Conservation (phyloP, 1,139 yeast genomes). For the Blastobotrys proliferans region DNA sequence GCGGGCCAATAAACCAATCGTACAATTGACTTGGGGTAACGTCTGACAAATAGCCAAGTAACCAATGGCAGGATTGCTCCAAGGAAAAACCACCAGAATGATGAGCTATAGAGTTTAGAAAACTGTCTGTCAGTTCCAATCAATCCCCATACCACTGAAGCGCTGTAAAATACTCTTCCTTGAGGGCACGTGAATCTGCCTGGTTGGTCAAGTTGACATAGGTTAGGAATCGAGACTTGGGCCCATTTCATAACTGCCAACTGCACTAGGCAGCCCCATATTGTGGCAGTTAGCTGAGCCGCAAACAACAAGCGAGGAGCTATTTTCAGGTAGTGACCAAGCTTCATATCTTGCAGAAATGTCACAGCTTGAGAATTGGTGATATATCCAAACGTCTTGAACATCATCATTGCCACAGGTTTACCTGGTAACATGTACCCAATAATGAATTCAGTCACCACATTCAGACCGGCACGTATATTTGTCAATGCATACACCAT, state of each 20-base stretch:
- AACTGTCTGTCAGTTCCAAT: constrained; percentile 55
- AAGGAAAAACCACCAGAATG: constrained; percentile 44
- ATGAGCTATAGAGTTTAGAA: constrained; percentile 38
- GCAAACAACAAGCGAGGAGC: constrained; percentile 59
- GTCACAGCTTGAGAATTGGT: constrained; percentile 56
- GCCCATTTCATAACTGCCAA: constrained; percentile 47
- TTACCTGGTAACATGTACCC: constrained; percentile 64
- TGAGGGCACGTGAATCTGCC: constrained; percentile 49
- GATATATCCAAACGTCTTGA: constrained; percentile 58
- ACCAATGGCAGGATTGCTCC: constrained; percentile 45
- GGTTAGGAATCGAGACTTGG: constrained; percentile 40
- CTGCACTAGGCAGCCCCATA: constrained; percentile 37
- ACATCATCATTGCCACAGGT: constrained; percentile 57
- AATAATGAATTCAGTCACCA: constrained; percentile 55
- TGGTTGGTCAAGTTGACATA: constrained; percentile 47
- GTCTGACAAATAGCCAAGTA: constrained; percentile 45
- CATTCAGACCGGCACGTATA: constrained; percentile 52
- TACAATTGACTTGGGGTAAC: constrained; percentile 46
- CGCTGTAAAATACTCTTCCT: constrained; percentile 47
- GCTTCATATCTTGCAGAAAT: constrained; percentile 54
- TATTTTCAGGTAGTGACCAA: constrained; percentile 59
- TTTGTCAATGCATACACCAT: constrained; percentile 55
- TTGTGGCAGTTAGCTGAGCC: constrained; percentile 44
- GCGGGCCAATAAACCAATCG: constrained; percentile 47
- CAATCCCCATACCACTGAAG: constrained; percentile 64